phyloP scores from a whole-genome alignment of 257 asterid species.

The Jacaranda copaia region DNA sequence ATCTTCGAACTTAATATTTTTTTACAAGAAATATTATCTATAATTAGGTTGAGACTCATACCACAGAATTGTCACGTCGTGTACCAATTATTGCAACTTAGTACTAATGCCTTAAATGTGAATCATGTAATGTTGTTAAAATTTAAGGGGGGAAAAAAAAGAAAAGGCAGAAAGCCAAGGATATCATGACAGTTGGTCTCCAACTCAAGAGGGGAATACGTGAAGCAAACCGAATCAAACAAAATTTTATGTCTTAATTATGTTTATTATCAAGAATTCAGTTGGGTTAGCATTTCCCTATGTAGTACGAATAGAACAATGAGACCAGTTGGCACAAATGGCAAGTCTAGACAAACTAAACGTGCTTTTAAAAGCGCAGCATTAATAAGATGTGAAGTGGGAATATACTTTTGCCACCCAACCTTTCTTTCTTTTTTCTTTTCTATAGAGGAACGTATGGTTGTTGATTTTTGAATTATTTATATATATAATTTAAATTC shows the following conservation, averaged over 20 bases:
- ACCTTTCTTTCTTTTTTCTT: too few species aligned
- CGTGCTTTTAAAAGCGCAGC: conserved; percentile 20
- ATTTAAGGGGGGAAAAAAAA: background rate
- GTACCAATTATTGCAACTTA: background rate
- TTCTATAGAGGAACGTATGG: too few species aligned
- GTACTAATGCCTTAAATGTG: background rate
- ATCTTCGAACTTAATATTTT: background rate
- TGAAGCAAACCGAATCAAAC: background rate
- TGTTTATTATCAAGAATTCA: conserved; percentile 12
- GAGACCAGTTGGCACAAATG: conserved; percentile 35
- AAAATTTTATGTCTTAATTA: background rate
- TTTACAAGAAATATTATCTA: background rate
- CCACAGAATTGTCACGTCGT: background rate
- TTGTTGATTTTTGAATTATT: too few species aligned
- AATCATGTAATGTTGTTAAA: background rate
- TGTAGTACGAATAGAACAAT: background rate
- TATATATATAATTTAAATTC: too few species aligned
- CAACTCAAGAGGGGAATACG: too few species aligned
- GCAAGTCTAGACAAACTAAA: conserved; percentile 29
- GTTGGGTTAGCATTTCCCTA: background rate
- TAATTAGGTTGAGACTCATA: too few species aligned
- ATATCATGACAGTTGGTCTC: too few species aligned
- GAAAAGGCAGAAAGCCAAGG: too few species aligned
- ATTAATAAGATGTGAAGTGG: conserved; percentile 40
- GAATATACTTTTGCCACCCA: conserved; percentile 37